Evolutionary conservation across 225 moss, liverwort and hornwort genomes (phyloP).

Genomic region (Rhytidiadelphus loreus): DNA sequence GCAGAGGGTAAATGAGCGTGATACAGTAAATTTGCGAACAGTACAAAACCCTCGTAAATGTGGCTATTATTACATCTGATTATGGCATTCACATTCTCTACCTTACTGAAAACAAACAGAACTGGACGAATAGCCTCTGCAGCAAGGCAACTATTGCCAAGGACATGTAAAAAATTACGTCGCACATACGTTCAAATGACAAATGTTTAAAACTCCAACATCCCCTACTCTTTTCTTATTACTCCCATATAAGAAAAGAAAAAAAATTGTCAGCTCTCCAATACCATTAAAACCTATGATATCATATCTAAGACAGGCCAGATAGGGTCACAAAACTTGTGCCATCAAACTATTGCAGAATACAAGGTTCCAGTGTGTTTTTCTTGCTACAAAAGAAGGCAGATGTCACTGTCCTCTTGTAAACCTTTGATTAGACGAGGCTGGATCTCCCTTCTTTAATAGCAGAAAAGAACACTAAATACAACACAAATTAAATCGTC

Average conservation of each 20-base stretch:
- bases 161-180: not conserved
- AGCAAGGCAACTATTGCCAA: not conserved
- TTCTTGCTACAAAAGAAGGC: not conserved
- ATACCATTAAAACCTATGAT: not conserved
- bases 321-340: not conserved
- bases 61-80: not conserved
- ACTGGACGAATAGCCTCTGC: not conserved
- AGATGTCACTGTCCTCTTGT: not conserved
- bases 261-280: not conserved
- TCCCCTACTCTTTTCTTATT: not conserved
- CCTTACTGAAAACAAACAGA: not conserved
- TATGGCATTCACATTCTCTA: not conserved
- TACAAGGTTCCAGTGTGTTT: not conserved
- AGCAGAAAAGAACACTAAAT: not conserved
- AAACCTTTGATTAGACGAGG: not conserved
- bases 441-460: not conserved
- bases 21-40: not conserved
- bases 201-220: not conserved
- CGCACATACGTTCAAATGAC: not conserved
- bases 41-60: not conserved
- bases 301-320: not conserved
- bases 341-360: not conserved
- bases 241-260: not conserved
- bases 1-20: conserved; percentile 4
- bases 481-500: not conserved